Conservation (phyloP, 495 filamentous ascomycete genomes). For the Monascus purpureus region DNA sequence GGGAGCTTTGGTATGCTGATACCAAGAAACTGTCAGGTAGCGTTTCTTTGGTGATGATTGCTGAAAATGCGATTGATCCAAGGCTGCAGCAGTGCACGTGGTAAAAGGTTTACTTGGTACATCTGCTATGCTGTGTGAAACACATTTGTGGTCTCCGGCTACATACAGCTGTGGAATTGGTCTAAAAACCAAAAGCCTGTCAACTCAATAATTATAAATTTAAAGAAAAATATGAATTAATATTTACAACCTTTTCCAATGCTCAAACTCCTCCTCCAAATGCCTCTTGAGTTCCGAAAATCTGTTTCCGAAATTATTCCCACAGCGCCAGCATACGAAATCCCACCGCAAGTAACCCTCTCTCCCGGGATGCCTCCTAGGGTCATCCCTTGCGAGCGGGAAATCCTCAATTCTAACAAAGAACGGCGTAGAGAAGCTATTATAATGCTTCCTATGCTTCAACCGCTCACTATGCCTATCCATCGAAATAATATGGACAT, state of each 20-base stretch:
- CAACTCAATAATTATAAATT: too few relatives aligned
- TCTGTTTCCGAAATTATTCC: constrained; percentile 51
- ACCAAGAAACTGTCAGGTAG: neutral
- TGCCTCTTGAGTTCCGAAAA: constrained; percentile 69
- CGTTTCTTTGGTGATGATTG: neutral
- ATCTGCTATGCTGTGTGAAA: too few relatives aligned
- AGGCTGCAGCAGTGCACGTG: too few relatives aligned
- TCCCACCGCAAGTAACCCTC: constrained; percentile 46
- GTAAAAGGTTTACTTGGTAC: too few relatives aligned
- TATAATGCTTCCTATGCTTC: constrained; percentile 82
- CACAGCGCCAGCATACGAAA: constrained; percentile 79
- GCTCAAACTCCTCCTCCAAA: constrained; percentile 64
- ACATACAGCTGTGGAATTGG: too few relatives aligned
- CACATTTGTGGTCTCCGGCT: too few relatives aligned
- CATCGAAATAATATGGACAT: constrained; percentile 71
- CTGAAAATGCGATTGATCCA: too few relatives aligned
- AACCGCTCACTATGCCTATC: constrained; percentile 58
- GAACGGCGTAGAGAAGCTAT: constrained; percentile 80
- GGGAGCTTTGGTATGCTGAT: neutral
- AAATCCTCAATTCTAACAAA: constrained; percentile 71
- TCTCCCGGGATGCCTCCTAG: constrained; percentile 36
- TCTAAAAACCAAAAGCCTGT: too few relatives aligned
- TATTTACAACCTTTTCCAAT: constrained; percentile 57
- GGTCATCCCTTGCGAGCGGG: constrained; percentile 51
- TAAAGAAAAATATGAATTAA: too few relatives aligned